Evolutionary conservation across 805 yeast species (phyloP), one percentile per base, ranked within the genome.

Genomic region (Ogataea corticis): DNA sequence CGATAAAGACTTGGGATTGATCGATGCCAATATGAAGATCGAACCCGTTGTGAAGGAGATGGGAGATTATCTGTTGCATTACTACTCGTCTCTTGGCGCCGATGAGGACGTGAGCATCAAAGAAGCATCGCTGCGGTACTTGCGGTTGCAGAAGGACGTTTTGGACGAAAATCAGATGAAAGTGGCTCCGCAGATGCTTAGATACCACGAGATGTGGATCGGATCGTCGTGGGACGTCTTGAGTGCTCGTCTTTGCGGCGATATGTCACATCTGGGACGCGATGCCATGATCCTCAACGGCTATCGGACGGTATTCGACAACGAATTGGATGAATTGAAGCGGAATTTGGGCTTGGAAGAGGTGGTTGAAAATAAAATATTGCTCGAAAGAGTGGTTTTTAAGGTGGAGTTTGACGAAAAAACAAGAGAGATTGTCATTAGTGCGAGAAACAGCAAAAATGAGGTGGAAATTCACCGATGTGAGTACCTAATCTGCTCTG

Each of bases 131-230:
- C 61, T 69, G 11, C 57, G 68, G 37, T 87, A 80, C 50, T 48
- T 84, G 23, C 63, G 65, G 36, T 67, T 68, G 23, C 72, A 72
- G 51, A 70, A 74, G 29, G 63, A 69, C 29, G 59, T 73, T 11
- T 62, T 86, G 36, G 73, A 82, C 0, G 62, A 65, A 15, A 74
- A 67, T 3, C 91, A 84, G 59, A 69, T 71, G 15, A 58, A 60
- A 33, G 70, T 70, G 51, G 73, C 81, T 10, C 76, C 79, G 2
- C 79, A 80, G 48, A 55, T 76, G 41, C 56, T 76, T 12, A 70
- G 95, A 55, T 68, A 69, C 41, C 43, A 52, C 27, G 97, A 89
- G 62, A 66, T 85, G 41, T 89, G 95, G 92, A 81, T 80, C 58
- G 97, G 96, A 1, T 71, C 83, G 17, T 73, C 83, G 27, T 81